Percentiles rank a stretch among this genome's conserved stretches.
Evolutionary conservation across 306 rosid species (phyloP).

Genomic region (Ammopiptanthus mongolicus): DNA sequence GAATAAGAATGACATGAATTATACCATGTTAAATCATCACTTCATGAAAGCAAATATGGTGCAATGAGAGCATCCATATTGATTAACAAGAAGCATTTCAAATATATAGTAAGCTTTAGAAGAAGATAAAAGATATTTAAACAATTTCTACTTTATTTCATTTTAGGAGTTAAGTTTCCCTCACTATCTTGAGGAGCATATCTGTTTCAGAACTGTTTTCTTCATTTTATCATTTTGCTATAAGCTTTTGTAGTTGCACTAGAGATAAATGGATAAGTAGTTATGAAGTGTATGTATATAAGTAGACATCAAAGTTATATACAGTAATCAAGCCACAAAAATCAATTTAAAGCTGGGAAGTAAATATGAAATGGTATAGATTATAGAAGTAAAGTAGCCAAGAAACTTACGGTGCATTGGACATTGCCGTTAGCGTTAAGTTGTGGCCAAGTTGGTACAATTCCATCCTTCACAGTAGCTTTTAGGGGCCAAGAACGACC

Average conservation of each 20-base stretch:
- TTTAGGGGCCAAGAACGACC: conserved; percentile 85
- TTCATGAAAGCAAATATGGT: not conserved
- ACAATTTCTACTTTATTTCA: too few relatives aligned
- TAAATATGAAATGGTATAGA: not conserved
- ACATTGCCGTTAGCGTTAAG: conserved; percentile 18
- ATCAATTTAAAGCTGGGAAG: not conserved
- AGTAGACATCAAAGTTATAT: not conserved
- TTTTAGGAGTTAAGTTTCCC: not conserved
- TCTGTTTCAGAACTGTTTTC: not conserved
- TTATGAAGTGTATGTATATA: not conserved
- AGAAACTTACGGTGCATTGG: conserved; percentile 64
- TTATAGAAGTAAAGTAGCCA: not conserved
- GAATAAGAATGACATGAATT: not conserved
- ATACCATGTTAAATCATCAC: not conserved
- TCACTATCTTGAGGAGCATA: not conserved
- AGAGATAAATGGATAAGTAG: not conserved
- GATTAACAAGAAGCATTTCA: not conserved
- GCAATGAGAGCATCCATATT: not conserved
- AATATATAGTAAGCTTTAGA: not conserved
- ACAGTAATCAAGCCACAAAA: not conserved
- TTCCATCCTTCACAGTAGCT: conserved; percentile 58
- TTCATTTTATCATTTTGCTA: not conserved
- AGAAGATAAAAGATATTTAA: not conserved
- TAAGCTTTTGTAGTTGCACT: not conserved
- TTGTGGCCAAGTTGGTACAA: conserved; percentile 76